phyloP scores from a whole-genome alignment of 1,139 yeast genomes.

The Hyphopichia fennica region DNA sequence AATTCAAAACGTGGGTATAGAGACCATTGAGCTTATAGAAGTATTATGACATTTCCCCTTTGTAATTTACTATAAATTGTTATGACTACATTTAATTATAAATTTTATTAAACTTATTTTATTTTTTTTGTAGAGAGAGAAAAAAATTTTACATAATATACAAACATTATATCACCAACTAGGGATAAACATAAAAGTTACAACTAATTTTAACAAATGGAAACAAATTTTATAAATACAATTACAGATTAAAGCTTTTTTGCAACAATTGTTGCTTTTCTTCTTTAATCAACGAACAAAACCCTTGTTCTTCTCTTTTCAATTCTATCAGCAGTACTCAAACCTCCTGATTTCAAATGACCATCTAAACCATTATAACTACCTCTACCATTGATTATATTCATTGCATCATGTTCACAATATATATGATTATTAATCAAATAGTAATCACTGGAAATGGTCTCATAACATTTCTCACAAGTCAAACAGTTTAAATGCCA shows the following conservation, averaged over 20 bases:
- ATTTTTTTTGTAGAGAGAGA: background rate
- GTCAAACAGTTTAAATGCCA: constrained; percentile 66
- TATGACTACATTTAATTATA: background rate
- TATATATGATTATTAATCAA: constrained; percentile 49
- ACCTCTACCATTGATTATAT: constrained; percentile 24
- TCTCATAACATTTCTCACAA: constrained; percentile 51
- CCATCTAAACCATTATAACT: constrained; percentile 24
- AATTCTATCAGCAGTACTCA: constrained; percentile 33
- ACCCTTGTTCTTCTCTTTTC: constrained; percentile 48
- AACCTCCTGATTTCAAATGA: constrained; percentile 20
- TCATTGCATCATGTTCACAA: constrained; percentile 48
- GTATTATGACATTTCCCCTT: no score
- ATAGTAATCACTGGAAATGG: constrained; percentile 57
- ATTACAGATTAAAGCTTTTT: background rate
- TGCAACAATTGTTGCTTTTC: no score
- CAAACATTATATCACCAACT: background rate
- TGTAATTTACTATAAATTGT: no score
- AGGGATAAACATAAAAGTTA: background rate
- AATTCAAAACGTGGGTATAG: constrained; percentile 1
- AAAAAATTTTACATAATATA: constrained; percentile 2
- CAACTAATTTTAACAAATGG: background rate
- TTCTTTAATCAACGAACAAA: constrained; percentile 30
- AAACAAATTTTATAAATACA: background rate
- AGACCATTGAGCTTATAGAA: constrained; percentile 1
- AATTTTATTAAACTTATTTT: background rate